Evolutionary conservation across 768 basidiomycete species (phyloP).

Genomic region (Saitozyma podzolica): DNA sequence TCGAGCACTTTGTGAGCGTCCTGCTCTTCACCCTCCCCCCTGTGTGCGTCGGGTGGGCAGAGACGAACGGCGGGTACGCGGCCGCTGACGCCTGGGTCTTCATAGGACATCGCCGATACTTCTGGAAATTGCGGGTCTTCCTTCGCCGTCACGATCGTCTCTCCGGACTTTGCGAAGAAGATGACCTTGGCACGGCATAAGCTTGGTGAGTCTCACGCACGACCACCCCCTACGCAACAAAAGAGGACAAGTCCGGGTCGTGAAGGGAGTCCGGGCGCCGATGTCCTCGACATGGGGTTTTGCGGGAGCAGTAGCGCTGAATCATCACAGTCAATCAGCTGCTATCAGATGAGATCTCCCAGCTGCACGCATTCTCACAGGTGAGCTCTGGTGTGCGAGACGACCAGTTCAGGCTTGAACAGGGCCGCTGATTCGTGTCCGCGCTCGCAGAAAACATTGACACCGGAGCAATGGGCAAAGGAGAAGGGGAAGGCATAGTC

Average conservation of each 20-base stretch:
- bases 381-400: slow-evolving; percentile 18
- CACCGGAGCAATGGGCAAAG: slow-evolving; percentile 47
- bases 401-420: not conserved
- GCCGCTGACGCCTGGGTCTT: slow-evolving; percentile 1
- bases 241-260: not conserved
- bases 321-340: slow-evolving; percentile 41
- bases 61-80: not conserved
- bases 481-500: slow-evolving; percentile 28
- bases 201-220: slow-evolving; percentile 29
- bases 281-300: slow-evolving; percentile 21
- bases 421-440: not conserved
- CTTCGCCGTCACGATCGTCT: slow-evolving; percentile 46
- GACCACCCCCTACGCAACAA: not conserved
- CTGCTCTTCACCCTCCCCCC: not conserved
- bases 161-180: slow-evolving; percentile 47
- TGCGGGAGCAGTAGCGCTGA: slow-evolving; percentile 4
- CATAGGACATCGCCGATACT: slow-evolving; percentile 46
- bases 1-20: slow-evolving; percentile 35
- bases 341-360: slow-evolving; percentile 43
- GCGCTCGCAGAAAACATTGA: slow-evolving; percentile 42
- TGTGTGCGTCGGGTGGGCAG: not conserved
- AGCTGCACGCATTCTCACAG: slow-evolving; percentile 51
- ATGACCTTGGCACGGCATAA: slow-evolving; percentile 49
- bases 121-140: slow-evolving; percentile 52
- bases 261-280: too few relatives aligned